Base-by-base conservation (phyloP, 345 rosid genomes). In the Moricandia moricandioides region DNA sequence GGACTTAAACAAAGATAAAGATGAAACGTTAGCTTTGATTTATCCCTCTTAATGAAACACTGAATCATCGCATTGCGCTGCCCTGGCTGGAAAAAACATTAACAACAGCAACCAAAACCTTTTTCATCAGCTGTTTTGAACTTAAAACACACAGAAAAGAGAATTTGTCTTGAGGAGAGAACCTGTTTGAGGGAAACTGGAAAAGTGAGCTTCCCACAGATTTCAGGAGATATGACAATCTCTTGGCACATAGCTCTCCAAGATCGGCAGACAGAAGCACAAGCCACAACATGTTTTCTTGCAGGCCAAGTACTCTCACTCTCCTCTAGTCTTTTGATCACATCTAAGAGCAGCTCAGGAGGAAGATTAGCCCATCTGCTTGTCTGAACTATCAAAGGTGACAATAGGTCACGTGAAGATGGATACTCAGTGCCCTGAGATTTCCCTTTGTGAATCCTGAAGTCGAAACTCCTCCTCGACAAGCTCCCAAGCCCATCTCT, bases 181-280 rank as follows among this genome's bases (percentile, higher is more conserved):
- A 78, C 92, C 89, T 86, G 92, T 78, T 88, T 88, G 52, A 88
- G 78, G 63, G 92, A 88, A 31, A 88, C 83, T 0, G 89, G 92
- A 13, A 88, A 88, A 7, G 92, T 88, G 73, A 88, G 82, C 72
- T 86, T 88, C 69, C 92, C 92, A 13, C 86, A 86, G 51, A 86
- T 79, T 70, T 88, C 92, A 69, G 92, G 92, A 78, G 82, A 75
- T 58, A 68, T 64, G 61, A 88, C 89, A 52, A 88, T 79, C 65
- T 88, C 92, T 82, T 86, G 86, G 76, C 92, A 88, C 85, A 86
- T 84, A 70, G 58, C 80, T 79, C 92, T 82, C 92, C 89, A 88
- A 11, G 92, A 82, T 10, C 83, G 82, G 66, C 92, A 88, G 65
- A 88, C 92, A 12, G 89, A 86, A 71, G 92, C 85, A 74, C 92